Evolutionary conservation across 805 yeast species (phyloP).

Genomic region (Phaffomyces thermotolerans): DNA sequence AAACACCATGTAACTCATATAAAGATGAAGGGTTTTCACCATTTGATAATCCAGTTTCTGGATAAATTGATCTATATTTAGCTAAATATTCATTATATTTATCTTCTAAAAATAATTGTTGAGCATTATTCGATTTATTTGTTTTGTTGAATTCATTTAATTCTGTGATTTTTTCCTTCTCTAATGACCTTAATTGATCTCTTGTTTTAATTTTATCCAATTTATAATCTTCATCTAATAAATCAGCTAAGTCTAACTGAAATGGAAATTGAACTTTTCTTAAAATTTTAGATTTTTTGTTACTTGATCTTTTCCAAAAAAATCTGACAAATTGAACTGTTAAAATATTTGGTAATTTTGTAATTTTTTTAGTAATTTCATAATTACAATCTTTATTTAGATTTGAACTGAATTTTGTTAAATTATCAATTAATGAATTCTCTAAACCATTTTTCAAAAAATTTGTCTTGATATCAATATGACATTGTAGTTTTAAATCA

Average conservation of each 20-base stretch:
- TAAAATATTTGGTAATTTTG: constrained; percentile 77
- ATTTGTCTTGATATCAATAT: constrained; percentile 78
- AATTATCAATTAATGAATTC: constrained; percentile 63
- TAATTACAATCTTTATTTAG: constrained; percentile 68
- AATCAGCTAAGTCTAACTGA: constrained; percentile 80
- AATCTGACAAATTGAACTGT: constrained; percentile 92
- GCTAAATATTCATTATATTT: constrained; percentile 42
- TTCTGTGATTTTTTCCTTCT: constrained; percentile 67
- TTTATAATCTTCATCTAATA: constrained; percentile 73
- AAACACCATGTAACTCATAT: constrained; percentile 73
- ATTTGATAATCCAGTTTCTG: constrained; percentile 34
- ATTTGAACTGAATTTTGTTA: constrained; percentile 70
- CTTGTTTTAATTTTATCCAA: constrained; percentile 60
- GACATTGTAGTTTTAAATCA: constrained; percentile 77
- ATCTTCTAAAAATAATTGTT: constrained; percentile 41
- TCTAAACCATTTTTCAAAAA: constrained; percentile 80
- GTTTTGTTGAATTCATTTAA: constrained; percentile 62
- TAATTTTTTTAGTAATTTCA: constrained; percentile 50
- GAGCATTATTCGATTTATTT: constrained; percentile 40
- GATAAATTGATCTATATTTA: constrained; percentile 38
- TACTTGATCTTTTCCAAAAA: constrained; percentile 91
- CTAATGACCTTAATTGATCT: constrained; percentile 69
- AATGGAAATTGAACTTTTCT: constrained; percentile 94
- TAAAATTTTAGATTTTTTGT: constrained; percentile 85
- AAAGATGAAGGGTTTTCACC: constrained; percentile 85